Percentiles rank a stretch among this genome's conserved stretches.
Evolutionary conservation across 169 alveolate species (phyloP).

Genomic region (Plasmodium sp.): DNA sequence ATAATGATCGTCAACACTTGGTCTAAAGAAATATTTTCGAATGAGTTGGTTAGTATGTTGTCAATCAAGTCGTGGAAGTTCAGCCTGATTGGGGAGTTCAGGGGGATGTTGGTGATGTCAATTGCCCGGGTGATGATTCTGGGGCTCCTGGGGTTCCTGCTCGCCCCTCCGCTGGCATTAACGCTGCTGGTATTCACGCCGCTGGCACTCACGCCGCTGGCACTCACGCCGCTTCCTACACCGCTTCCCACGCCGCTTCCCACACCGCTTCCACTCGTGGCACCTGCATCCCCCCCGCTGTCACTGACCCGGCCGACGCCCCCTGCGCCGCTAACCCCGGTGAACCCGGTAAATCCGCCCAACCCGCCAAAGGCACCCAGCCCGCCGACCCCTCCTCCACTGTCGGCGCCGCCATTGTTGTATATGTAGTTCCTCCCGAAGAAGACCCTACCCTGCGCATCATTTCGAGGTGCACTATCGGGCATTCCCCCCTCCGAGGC

Average conservation of each 20-base stretch:
- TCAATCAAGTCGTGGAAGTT: conserved; percentile 58
- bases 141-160: conserved; percentile 22
- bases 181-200: background rate
- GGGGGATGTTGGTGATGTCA: conserved; percentile 58
- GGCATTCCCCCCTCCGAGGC: background rate
- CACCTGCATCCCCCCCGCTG: too few relatives aligned
- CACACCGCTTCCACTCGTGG: background rate
- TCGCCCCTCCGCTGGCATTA: background rate
- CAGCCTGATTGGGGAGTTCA: conserved; percentile 25
- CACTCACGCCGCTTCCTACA: background rate
- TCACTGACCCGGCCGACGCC: background rate
- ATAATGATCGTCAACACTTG: conserved; percentile 80
- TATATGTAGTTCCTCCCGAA: conserved; percentile 9
- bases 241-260: too few relatives aligned
- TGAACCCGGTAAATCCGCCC: background rate
- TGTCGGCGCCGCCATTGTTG: background rate
- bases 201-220: background rate
- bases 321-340: background rate
- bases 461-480: background rate
- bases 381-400: background rate
- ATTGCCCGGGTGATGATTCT: conserved; percentile 54
- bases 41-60: conserved; percentile 75
- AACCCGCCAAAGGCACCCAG: background rate
- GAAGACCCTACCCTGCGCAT: conserved; percentile 6
- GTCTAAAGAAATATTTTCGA: conserved; percentile 78